Conservation (phyloP, 2,329 filamentous ascomycete species). For the Fusarium burgessii region DNA sequence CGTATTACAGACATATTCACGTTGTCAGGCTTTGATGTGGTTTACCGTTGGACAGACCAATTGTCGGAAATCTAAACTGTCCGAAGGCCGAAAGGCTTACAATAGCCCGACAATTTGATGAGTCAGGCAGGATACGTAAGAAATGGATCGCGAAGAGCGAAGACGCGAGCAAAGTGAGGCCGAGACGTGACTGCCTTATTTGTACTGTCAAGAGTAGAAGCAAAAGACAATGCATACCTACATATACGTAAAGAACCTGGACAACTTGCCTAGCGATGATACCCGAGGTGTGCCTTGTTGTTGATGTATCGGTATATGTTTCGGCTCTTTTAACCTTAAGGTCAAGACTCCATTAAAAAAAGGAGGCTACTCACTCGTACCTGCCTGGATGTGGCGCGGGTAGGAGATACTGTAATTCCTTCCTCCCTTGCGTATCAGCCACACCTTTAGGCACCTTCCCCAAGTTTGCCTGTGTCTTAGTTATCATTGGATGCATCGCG, state of each 20-base stretch:
- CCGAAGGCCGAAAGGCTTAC: constrained; percentile 43
- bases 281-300: not conserved
- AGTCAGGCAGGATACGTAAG: constrained; percentile 36
- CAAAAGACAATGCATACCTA: constrained; percentile 1
- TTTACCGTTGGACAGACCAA: constrained; percentile 29
- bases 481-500: not conserved
- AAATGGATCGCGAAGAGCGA: constrained; percentile 5
- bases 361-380: not conserved
- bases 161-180: constrained; percentile 16
- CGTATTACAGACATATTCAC: constrained; percentile 20
- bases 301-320: not conserved
- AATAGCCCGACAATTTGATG: constrained; percentile 38
- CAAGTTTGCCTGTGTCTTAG: not conserved
- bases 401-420: not conserved
- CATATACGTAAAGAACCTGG: not conserved
- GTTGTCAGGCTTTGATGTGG: constrained; percentile 37
- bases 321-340: constrained; percentile 17
- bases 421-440: not conserved
- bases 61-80: constrained; percentile 33
- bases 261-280: not conserved
- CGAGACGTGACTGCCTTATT: not conserved
- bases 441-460: not conserved
- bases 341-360: not conserved
- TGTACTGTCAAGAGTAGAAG: not conserved
- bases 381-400: constrained; percentile 6